A percentile compares a stretch with the other conserved stretches of the same genome.
phyloP scores from a whole-genome alignment of 2,329 filamentous ascomycete species.

The Paramyrothecium sp. region DNA sequence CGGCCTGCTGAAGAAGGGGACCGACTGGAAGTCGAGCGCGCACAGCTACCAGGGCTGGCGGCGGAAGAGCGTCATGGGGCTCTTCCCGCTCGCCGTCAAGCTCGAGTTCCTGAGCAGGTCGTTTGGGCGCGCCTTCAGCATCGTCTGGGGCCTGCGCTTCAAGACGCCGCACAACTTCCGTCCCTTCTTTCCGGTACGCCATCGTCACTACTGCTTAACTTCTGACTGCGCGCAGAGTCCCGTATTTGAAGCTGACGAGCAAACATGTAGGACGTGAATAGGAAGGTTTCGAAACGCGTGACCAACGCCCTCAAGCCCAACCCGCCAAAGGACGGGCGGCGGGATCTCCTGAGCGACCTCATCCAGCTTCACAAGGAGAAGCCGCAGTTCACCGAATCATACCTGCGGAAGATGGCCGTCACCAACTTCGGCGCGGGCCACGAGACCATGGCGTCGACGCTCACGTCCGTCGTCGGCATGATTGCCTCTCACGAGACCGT shows the following conservation, averaged over 20 bases:
- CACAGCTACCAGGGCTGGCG: slow-evolving; percentile 51
- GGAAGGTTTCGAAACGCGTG: slow-evolving; percentile 29
- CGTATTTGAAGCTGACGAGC: background rate
- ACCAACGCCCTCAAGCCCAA: slow-evolving; percentile 26
- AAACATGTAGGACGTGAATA: slow-evolving; percentile 27
- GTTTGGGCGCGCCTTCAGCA: slow-evolving; percentile 37
- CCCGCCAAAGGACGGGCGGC: slow-evolving; percentile 24
- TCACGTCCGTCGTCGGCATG: slow-evolving; percentile 48
- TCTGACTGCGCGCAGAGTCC: no score
- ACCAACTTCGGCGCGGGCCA: slow-evolving; percentile 57
- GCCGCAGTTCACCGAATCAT: slow-evolving; percentile 44
- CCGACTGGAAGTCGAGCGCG: slow-evolving; percentile 45
- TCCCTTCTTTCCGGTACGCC: slow-evolving; percentile 47
- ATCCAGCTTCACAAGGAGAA: slow-evolving; percentile 43
- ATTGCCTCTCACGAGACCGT: slow-evolving; percentile 36
- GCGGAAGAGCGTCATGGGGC: slow-evolving; percentile 49
- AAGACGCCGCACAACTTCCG: slow-evolving; percentile 40
- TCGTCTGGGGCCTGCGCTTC: slow-evolving; percentile 44
- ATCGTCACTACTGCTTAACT: background rate
- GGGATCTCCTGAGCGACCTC: slow-evolving; percentile 45
- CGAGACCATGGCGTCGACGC: slow-evolving; percentile 51
- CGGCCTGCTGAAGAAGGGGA: slow-evolving; percentile 38
- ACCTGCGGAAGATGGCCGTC: slow-evolving; percentile 50
- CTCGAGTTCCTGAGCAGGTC: slow-evolving; percentile 34
- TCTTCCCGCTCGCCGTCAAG: slow-evolving; percentile 43